Conservation (phyloP, 495 filamentous ascomycete species). For the Penicillium crystallinum region DNA sequence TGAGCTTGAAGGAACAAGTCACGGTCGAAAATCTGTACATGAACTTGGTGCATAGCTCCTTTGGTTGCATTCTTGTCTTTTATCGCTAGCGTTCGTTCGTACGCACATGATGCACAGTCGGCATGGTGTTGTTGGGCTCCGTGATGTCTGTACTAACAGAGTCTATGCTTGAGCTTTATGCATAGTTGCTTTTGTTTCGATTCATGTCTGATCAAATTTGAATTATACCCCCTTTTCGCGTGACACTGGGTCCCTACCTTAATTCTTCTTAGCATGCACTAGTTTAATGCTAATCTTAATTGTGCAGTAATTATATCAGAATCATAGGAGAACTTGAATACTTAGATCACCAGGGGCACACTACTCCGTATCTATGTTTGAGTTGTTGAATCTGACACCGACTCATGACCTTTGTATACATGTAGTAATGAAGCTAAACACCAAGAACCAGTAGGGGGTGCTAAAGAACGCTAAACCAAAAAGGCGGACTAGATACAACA, state of each 20-base stretch:
- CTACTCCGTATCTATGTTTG: too few relatives aligned
- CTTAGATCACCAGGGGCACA: neutral
- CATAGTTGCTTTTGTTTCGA: neutral
- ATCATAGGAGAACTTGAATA: neutral
- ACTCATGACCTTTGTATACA: too few relatives aligned
- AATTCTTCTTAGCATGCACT: neutral
- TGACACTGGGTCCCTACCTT: neutral
- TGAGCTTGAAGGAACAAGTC: neutral
- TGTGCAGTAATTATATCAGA: neutral
- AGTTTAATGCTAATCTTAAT: neutral
- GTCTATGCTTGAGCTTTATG: neutral
- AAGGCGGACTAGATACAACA: too few relatives aligned
- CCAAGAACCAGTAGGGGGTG: too few relatives aligned
- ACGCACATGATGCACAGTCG: too few relatives aligned
- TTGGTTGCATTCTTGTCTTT: neutral
- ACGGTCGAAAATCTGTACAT: neutral
- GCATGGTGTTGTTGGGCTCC: too few relatives aligned
- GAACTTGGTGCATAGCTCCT: conserved; percentile 1
- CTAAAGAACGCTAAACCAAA: too few relatives aligned
- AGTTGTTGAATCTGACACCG: too few relatives aligned
- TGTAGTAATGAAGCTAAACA: too few relatives aligned
- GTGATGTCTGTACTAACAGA: too few relatives aligned
- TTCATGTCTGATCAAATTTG: neutral
- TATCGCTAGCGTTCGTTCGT: neutral
- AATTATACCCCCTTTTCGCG: neutral